Evolutionary conservation across 2,329 filamentous ascomycete genomes (phyloP), one percentile per base, ranked within the genome.

Genomic region (Alternaria gansuensis): DNA sequence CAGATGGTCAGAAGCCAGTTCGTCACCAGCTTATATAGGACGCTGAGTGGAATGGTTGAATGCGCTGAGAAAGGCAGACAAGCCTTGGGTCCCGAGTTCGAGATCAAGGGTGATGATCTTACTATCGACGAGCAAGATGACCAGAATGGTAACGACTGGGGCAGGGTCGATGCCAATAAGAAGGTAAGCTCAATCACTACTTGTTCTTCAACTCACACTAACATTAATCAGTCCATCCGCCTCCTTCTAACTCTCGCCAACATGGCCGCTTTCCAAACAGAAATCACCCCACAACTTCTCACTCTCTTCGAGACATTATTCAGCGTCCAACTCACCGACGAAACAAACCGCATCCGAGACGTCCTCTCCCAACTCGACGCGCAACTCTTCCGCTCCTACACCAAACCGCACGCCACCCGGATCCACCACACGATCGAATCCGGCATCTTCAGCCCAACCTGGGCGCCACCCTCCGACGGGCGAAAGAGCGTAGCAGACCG

Each of bases 181-280:
- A 69, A 75, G 67, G 77, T 78, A 69, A 46, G 66, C 60, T 24
- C 26, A 5, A 36, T 9, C 4, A 4, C 28, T 17, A 33, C 11
- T 10, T 21, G 13, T 23, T 2, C 8, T 53, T n/a, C 7, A 13
- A 53, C 37, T n/a, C 34, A 3, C 21, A 51, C 62, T 71, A 59
- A 72, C 41, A 43, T 10, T 10, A 29, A 8, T 8, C 75, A 96
- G 90, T 94, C 94, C 67, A 88, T 96, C 49, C 92, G 95, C 64
- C 94, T 97, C 85, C 89, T 99, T 40, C 83, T 99, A 51, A 99
- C 95, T 1, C 84, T 99, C 26, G 95, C 91, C 74, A 99, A 99
- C 75, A 87, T 99, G 59, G 90, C 94, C 72, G 85, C 90, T 24
- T 87, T 99, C 36, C 90, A 92, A 57, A 84, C 88, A 24, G 88